phyloP scores from a whole-genome alignment of 257 asterid genomes.

The Echium plantagineum region DNA sequence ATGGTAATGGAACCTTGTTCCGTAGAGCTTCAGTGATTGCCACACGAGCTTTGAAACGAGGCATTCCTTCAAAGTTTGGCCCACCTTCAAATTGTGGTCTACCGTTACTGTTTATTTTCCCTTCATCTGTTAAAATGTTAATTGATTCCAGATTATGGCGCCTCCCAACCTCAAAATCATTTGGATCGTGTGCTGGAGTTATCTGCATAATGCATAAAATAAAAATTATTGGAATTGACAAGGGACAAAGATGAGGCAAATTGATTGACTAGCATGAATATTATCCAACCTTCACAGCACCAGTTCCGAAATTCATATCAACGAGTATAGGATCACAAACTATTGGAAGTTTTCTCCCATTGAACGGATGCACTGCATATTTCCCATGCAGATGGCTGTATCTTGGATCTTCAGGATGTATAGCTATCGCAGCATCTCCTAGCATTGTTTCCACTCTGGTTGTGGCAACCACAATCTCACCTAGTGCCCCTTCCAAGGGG shows the following conservation, averaged over 20 bases:
- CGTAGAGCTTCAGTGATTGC: slow-evolving; percentile 66
- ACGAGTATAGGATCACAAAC: slow-evolving; percentile 81
- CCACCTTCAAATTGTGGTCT: slow-evolving; percentile 67
- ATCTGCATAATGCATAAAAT: slow-evolving; percentile 39
- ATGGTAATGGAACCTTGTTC: slow-evolving; percentile 38
- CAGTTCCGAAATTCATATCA: slow-evolving; percentile 89
- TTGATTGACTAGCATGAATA: slow-evolving; percentile 4
- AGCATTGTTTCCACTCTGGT: slow-evolving; percentile 94
- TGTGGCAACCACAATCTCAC: slow-evolving; percentile 94
- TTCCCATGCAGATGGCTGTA: slow-evolving; percentile 79
- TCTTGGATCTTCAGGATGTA: slow-evolving; percentile 81
- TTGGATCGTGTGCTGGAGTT: slow-evolving; percentile 99
- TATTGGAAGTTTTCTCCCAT: slow-evolving; percentile 76
- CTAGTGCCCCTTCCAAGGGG: slow-evolving; percentile 75
- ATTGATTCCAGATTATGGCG: slow-evolving; percentile 76
- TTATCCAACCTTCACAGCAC: slow-evolving; percentile 77
- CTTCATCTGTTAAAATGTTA: slow-evolving; percentile 89
- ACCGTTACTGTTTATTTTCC: slow-evolving; percentile 81
- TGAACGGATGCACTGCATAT: slow-evolving; percentile 79
- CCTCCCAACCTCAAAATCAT: slow-evolving; percentile 93
- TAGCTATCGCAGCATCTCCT: slow-evolving; percentile 93
- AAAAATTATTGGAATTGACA: slow-evolving; percentile 13
- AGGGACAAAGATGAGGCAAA: not conserved
- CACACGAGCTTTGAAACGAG: slow-evolving; percentile 81
- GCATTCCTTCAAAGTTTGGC: slow-evolving; percentile 54